A percentile compares a stretch with the other conserved stretches of the same genome.
Conservation (phyloP, 768 basidiomycete genomes). For the Suillus decipiens region DNA sequence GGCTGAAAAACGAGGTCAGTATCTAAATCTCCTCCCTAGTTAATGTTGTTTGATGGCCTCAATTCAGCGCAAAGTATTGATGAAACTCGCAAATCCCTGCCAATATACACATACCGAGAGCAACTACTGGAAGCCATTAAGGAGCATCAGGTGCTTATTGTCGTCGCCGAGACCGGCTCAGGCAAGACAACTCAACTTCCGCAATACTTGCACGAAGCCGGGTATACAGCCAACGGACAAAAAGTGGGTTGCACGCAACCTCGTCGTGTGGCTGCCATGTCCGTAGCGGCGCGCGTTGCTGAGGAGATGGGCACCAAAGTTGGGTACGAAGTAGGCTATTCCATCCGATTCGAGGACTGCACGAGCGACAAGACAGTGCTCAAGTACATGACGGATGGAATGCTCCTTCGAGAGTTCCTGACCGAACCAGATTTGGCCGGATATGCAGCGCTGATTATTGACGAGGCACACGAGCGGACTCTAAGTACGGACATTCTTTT, state of each 20-base stretch:
- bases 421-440: conserved; percentile 97
- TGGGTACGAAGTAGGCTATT: conserved; percentile 99
- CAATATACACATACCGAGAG: conserved; percentile 88
- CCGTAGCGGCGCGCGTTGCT: conserved; percentile 97
- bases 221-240: conserved; percentile 83
- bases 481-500: conserved; percentile 98
- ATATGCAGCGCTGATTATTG: conserved; percentile 94
- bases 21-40: neutral
- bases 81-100: conserved; percentile 89
- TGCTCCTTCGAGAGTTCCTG: conserved; percentile 95
- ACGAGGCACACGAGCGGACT: conserved; percentile 98
- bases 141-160: conserved; percentile 93
- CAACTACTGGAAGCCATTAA: conserved; percentile 86
- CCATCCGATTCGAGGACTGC: conserved; percentile 99
- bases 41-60: neutral
- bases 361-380: conserved; percentile 98
- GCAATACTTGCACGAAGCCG: conserved; percentile 97
- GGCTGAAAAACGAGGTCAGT: conserved; percentile 84
- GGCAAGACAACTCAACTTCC: conserved; percentile 99
- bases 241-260: conserved; percentile 96
- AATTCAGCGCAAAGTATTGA: conserved; percentile 81
- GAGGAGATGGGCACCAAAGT: conserved; percentile 98
- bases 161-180: conserved; percentile 98
- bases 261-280: conserved; percentile 98
- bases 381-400: conserved; percentile 99